Base-by-base conservation (phyloP, 257 asterid genomes). In the Fraxinus pennsylvanica region DNA sequence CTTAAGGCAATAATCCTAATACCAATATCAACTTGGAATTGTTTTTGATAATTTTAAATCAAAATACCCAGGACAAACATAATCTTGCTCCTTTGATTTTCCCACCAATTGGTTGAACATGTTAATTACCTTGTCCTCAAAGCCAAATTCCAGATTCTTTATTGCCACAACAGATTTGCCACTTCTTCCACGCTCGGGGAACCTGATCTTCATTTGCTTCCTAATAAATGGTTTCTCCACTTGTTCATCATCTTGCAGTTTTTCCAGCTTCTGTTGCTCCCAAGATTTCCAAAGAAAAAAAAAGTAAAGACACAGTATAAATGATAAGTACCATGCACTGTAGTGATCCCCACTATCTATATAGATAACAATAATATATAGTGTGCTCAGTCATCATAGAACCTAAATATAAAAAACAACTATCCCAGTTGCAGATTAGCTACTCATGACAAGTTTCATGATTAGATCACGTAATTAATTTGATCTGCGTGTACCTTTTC, bases 171-270 rank as follows among this genome's bases (percentile, higher is more conserved):
- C 95, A 77, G 88, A 83, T 73, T 92, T 83, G 33, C 99, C 99
- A 79, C 99, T 96, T 89, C 91, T 85, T 82, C 96, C 99, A 69
- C 98, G 97, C 78, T 92, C 98, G 0, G 99, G 99, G 83, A 96
- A 96, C 80, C 97, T 89, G 80, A 96, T 96, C 90, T 91, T 96
- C 97, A 93, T 96, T 93, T 96, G 99, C 88, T 96, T 96, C 74
- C 99, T 86, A 68, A 92, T 91, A 86, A 96, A 96, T 15, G 99
- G 99, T 82, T 96, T 96, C 89, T 96, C 99, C 83, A 96, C 84
- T 87, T 92, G 97, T 74, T 93, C 97, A 81, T 71, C 92, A 25
- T 93, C 95, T 88, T 88, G 94, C 83, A 96, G 98, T 80, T 89
- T 96, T 84, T 93, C 99, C 82, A 96, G 91, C 89, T 96, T 96